Percentiles rank a stretch among this genome's conserved stretches.
Evolutionary conservation across 2,329 filamentous ascomycete genomes (phyloP).

Genomic region (Drechslerella dactyloides): DNA sequence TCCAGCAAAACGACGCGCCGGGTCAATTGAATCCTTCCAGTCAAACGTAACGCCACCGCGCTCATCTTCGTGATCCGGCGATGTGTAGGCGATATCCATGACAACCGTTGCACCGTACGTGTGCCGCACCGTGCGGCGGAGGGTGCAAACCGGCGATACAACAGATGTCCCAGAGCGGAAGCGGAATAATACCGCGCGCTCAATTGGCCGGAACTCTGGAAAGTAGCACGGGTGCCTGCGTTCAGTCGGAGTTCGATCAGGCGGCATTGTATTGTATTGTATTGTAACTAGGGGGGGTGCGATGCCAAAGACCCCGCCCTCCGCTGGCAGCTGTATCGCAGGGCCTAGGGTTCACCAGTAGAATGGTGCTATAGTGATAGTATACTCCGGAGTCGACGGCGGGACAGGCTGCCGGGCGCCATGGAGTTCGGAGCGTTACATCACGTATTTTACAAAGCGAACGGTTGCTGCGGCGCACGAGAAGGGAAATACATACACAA

Average conservation of each 20-base stretch:
- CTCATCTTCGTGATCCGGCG: too few relatives aligned
- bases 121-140: neutral
- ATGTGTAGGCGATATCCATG: slow-evolving; percentile 2
- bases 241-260: neutral
- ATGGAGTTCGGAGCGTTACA: neutral
- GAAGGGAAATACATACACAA: too few relatives aligned
- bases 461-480: neutral
- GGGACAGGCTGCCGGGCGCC: neutral
- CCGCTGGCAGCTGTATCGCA: neutral
- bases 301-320: neutral
- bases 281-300: neutral
- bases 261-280: neutral
- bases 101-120: neutral
- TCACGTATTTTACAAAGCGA: neutral
- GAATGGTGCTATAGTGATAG: too few relatives aligned
- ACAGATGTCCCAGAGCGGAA: neutral
- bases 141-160: neutral
- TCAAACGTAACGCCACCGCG: too few relatives aligned
- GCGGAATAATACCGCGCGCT: slow-evolving; percentile 1
- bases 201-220: neutral
- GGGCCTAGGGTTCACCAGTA: too few relatives aligned
- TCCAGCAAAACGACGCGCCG: too few relatives aligned
- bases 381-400: neutral
- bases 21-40: too few relatives aligned
- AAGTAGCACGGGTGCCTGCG: neutral